Base-by-base conservation (phyloP, 2,329 filamentous ascomycete genomes). In the Botryotinia calthae region DNA sequence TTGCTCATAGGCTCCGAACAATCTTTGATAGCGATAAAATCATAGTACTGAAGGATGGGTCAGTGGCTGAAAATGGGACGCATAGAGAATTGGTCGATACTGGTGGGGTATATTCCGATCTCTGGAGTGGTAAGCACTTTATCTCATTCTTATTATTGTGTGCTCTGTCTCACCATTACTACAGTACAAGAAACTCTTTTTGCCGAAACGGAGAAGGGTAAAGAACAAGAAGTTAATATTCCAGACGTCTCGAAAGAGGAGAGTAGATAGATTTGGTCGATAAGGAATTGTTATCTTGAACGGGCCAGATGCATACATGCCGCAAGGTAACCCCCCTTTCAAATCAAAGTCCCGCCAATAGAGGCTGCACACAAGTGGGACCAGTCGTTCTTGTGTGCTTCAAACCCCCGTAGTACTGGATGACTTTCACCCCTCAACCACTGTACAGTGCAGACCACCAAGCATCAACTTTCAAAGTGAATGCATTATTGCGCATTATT, bases 11-110 rank as follows among this genome's bases (percentile, higher is more conserved):
- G 28, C 84, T 99, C 74, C 89, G 95, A 70, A 98, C 96, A 0
- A 98, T 99, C 76, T 97, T 93, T 79, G 96, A 98, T 79, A 93
- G 93, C 56, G 93, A 98, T 82, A 85, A 95, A 78, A 98, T 98
- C 78, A 95, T 98, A 78, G 96, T 98, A 54, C 84, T 98, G 72
- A 91, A 91, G 80, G 90, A 93, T 74, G 96, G 96, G 0, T 85
- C 85, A 22, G 94, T 98, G n/a, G 93, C 91, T 3, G 96, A 98
- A 84, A 90, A 88, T 82, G 96, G 96, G 22, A 97, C 93, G 25
- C 96, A 99, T 82, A 87, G 91, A 73, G 88, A 96, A 81, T 83
- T 99, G 73, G 89, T 98, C 75, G 92, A 96, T 77, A 85, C 83
- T 25, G 91, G 88, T 18, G 93, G 94, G 0, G 85, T 98, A 34